Evolutionary conservation across 2,329 filamentous ascomycete species (phyloP), one percentile per base, ranked within the genome.

Genomic region (Exophiala mesophila): DNA sequence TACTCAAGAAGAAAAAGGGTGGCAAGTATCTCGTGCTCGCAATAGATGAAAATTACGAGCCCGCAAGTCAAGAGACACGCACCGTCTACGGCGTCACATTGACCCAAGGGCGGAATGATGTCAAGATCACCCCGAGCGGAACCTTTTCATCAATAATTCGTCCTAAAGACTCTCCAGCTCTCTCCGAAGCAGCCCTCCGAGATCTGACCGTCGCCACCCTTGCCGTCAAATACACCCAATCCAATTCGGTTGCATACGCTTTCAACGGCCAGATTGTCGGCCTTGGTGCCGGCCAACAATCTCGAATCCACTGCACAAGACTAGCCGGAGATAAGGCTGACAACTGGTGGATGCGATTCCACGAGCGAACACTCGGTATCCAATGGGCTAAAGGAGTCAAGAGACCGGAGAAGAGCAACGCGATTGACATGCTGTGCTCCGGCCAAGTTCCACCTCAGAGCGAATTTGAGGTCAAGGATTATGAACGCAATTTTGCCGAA

Each of bases 261-360:
- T 75, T 88, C 52, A 89, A 94, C 59, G 92, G 92, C 35, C 92
- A 97, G 69, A 78, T 97, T 58, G 77, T 98, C 57, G 92, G 92
- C 54, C 81, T 98, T 42, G 92, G 92, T 54, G 92, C 92, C 41
- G 92, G 92, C 47, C 92, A 98, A 69, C 92, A 98, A 71, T 94
- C 87, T 49, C 85, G 92, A 56, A 98, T 98, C 57, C 92, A 98
- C 77, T 98, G 92, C 79, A 98, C 92, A 30, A 84, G 92, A 54
- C 80, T 98, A 38, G 92, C 92, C 8, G 92, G 92, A 47, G 90
- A 97, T 74, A 98, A 98, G 76, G 88, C 89, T 36, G 92, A 98
- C 69, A 96, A 94, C 76, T 97, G 90, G 90, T 98, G 90, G 92
- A 85, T 98, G 76, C 85, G 92, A 59, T 97, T 97, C 80, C 86